Base-by-base conservation (phyloP, 1,284 basidiomycete species). In the Cryptococcus sp. region DNA sequence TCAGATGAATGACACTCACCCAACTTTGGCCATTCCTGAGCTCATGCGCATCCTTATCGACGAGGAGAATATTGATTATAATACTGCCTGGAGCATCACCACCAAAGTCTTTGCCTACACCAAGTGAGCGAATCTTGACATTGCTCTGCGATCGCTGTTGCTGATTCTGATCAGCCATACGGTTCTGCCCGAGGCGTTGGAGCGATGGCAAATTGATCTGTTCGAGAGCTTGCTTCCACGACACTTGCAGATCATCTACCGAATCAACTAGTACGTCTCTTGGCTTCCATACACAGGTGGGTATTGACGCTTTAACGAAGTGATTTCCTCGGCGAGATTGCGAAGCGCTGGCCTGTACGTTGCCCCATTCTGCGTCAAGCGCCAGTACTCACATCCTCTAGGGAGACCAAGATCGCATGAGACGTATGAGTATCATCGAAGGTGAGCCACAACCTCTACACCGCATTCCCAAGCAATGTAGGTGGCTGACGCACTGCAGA, bases 31-130 rank as follows among this genome's bases (percentile, higher is more conserved):
- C 10, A 91, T 96, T 67, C 90, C 90, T n/a, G 93, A 96, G 77
- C 81, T 96, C 49, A 92, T 93, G 89, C 86, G 93, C 51, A 86
- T 96, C 62, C 84, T 83, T 39, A 75, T 82, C 54, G 81, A 95
- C 70, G 93, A 96, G 50, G 93, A 96, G 77, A 89, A 93, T 42
- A 71, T 93, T n/a, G 71, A 82, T 1, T 96, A 91, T 87, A 85
- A 86, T 63, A 73, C 80, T 13, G 92, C 93, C 0, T 96, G 93
- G 93, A 79, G 83, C 27, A 91, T 96, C 67, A 86, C 88, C 45
- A 91, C 86, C 51, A 88, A 88, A 76, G 91, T 89, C 6, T 93
- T 95, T 81, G 91, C 90, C 76, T 96, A 92, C 81, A 95, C 93
- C 19, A 95, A 94, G 67, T 69, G 43, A 61, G 67, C 51, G 30